Conservation (phyloP, 192 early-diverging fungal species). For the Glomus cerebriforme region DNA sequence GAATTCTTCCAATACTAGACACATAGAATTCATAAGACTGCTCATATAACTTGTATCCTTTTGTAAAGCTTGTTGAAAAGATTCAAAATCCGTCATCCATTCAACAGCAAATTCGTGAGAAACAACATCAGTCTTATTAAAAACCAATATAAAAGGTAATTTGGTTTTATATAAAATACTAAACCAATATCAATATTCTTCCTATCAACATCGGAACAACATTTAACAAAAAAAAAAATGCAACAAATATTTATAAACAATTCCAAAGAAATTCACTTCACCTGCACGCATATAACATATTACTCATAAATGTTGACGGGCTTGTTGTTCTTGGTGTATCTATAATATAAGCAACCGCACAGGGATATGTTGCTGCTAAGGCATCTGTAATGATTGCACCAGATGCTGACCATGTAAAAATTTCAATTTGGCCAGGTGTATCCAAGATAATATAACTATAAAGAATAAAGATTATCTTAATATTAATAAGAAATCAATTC, state of each 20-base stretch:
- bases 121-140: conserved; percentile 96
- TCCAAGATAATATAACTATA: conserved; percentile 81
- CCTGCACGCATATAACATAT: conserved; percentile 97
- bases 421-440: conserved; percentile 98
- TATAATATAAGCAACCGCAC: conserved; percentile 89
- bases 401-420: conserved; percentile 98
- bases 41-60: conserved; percentile 91
- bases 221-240: background rate
- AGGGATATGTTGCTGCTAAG: conserved; percentile 88
- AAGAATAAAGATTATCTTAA: background rate
- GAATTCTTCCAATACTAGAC: conserved; percentile 96
- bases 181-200: conserved; percentile 1
- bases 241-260: conserved; percentile 1
- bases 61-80: conserved; percentile 84
- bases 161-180: conserved; percentile 96
- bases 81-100: conserved; percentile 98
- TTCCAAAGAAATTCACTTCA: background rate
- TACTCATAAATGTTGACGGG: conserved; percentile 97
- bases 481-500: background rate
- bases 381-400: conserved; percentile 96
- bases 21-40: conserved; percentile 92
- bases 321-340: conserved; percentile 91
- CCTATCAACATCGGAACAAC: background rate
- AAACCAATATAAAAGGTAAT: conserved; percentile 92
- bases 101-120: conserved; percentile 86